Conservation (phyloP, 129 eudicot genomes). For the Helichrysum umbraculigerum region DNA sequence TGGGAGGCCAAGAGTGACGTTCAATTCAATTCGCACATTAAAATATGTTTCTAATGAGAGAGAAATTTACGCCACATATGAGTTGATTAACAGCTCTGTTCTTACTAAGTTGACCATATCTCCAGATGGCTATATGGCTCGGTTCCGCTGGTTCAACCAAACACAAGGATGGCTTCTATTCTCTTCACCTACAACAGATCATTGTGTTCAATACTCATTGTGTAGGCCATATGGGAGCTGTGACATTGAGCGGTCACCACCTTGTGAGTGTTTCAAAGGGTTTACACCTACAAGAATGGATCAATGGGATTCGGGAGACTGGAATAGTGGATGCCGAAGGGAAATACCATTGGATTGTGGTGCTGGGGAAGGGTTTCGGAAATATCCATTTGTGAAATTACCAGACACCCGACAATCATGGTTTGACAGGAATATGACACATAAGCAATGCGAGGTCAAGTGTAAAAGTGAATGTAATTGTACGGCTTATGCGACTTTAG, state of each 20-base stretch:
- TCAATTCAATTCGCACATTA: too few relatives aligned
- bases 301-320: background rate
- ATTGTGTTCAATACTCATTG: background rate
- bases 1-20: background rate
- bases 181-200: background rate
- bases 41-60: too few relatives aligned
- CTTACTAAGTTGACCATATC: background rate
- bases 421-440: conserved; percentile 31
- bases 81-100: background rate
- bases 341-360: background rate
- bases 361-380: background rate
- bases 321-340: background rate
- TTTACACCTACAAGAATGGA: background rate
- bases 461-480: background rate
- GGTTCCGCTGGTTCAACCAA: background rate
- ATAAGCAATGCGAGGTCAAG: background rate
- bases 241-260: background rate
- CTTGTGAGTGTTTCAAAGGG: background rate
- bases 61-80: background rate
- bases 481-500: background rate
- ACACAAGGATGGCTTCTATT: background rate
- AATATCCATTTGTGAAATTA: background rate
- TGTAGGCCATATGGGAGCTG: background rate
- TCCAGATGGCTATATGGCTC: background rate
- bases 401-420: background rate